Evolutionary conservation across 1,284 basidiomycete genomes (phyloP).

Genomic region (Fistulina hepatica): DNA sequence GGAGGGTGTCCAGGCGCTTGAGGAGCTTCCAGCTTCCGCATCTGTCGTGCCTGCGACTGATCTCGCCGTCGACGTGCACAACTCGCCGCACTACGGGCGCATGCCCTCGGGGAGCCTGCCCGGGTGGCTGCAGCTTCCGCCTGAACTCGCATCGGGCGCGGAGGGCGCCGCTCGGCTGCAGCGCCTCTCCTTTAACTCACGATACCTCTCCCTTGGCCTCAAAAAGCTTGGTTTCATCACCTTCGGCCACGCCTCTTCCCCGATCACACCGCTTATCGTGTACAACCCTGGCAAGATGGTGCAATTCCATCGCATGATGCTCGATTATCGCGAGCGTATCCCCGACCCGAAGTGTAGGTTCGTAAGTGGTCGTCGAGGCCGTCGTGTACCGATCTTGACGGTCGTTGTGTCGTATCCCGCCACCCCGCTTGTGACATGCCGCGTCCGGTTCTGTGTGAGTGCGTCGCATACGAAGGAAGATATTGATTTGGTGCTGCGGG

Average conservation of each 20-base stretch:
- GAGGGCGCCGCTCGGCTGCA: slow-evolving; percentile 79
- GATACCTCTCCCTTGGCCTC: slow-evolving; percentile 83
- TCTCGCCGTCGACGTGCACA: slow-evolving; percentile 19
- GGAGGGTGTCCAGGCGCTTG: too few species aligned
- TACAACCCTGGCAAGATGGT: slow-evolving; percentile 94
- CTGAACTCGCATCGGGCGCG: slow-evolving; percentile 60
- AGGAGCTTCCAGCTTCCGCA: slow-evolving; percentile 32
- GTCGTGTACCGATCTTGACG: slow-evolving; percentile 70
- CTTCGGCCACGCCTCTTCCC: slow-evolving; percentile 85
- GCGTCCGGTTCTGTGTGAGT: slow-evolving; percentile 92
- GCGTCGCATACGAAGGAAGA: slow-evolving; percentile 97
- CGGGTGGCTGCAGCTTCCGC: slow-evolving; percentile 62
- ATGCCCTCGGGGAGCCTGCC: slow-evolving; percentile 54
- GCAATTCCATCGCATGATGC: slow-evolving; percentile 84
- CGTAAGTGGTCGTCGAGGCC: too few species aligned
- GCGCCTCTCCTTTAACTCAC: slow-evolving; percentile 89
- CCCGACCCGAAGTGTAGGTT: too few species aligned
- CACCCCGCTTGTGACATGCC: slow-evolving; percentile 81
- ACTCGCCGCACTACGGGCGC: slow-evolving; percentile 45
- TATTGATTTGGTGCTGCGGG: slow-evolving; percentile 77
- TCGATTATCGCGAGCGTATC: too few species aligned
- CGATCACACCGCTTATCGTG: slow-evolving; percentile 87
- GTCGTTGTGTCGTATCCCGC: slow-evolving; percentile 92
- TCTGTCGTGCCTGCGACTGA: slow-evolving; percentile 23
- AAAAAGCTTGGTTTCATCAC: slow-evolving; percentile 95